phyloP scores from a whole-genome alignment of 768 basidiomycete species.

The Calocybe indica region DNA sequence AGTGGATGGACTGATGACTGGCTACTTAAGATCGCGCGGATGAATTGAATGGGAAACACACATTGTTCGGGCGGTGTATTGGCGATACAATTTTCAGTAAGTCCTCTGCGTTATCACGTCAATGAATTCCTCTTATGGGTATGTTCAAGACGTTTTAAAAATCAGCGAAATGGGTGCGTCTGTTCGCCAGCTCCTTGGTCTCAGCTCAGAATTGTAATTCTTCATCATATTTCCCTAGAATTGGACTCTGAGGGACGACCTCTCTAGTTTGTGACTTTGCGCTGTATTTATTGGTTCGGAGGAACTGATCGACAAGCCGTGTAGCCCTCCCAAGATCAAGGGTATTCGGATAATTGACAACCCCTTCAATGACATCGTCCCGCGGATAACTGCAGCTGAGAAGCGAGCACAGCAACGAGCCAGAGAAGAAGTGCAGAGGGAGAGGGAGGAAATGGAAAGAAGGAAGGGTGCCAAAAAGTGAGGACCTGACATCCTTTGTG shows the following conservation, averaged over 20 bases:
- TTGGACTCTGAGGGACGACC: slow-evolving; percentile 71
- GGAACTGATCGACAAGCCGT: not conserved
- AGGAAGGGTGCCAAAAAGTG: slow-evolving; percentile 86
- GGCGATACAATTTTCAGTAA: slow-evolving; percentile 88
- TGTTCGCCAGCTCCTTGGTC: not conserved
- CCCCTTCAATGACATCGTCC: slow-evolving; percentile 92
- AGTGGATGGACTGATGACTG: not conserved
- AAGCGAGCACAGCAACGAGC: slow-evolving; percentile 80
- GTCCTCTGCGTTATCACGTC: slow-evolving; percentile 17
- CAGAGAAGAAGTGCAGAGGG: slow-evolving; percentile 64
- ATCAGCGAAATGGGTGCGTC: slow-evolving; percentile 81
- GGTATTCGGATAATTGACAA: slow-evolving; percentile 83
- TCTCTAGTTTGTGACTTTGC: slow-evolving; percentile 54
- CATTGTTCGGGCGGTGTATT: slow-evolving; percentile 84
- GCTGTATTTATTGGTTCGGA: not conserved
- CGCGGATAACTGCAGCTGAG: slow-evolving; percentile 94
- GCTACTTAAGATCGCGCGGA: slow-evolving; percentile 69
- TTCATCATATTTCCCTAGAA: slow-evolving; percentile 34
- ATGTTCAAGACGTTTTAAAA: slow-evolving; percentile 72
- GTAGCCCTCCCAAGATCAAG: slow-evolving; percentile 90
- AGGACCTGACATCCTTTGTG: slow-evolving; percentile 11
- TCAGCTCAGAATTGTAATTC: too few relatives aligned
- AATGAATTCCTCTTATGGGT: not conserved
- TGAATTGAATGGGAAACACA: slow-evolving; percentile 91
- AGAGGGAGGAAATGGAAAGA: slow-evolving; percentile 70